phyloP scores from a whole-genome alignment of 371 early-diverging fungal species.

The Mucor lusitanicus region DNA sequence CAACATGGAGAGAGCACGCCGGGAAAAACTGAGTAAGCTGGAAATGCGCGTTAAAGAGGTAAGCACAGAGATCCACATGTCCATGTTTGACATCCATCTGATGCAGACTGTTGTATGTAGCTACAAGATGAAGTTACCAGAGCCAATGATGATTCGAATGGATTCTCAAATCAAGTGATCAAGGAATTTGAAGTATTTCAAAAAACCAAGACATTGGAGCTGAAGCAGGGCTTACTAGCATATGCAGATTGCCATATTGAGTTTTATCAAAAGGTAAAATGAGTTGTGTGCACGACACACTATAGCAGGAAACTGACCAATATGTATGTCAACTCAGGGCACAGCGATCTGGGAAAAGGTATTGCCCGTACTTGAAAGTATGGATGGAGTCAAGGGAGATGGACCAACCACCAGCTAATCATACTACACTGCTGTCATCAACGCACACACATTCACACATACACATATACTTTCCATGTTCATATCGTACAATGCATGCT shows the following conservation, averaged over 20 bases:
- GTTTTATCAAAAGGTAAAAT: conserved; percentile 57
- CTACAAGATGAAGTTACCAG: conserved; percentile 76
- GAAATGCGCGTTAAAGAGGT: conserved; percentile 78
- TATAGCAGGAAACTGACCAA: conserved; percentile 49
- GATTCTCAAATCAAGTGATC: conserved; percentile 75
- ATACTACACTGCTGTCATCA: neutral
- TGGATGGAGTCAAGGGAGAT: conserved; percentile 27
- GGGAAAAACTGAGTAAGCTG: conserved; percentile 73
- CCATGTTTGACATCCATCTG: no score
- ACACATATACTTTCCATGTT: neutral
- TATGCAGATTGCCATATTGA: conserved; percentile 79
- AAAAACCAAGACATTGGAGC: conserved; percentile 72
- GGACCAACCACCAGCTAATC: neutral
- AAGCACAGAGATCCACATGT: conserved; percentile 4
- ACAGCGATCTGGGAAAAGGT: conserved; percentile 26
- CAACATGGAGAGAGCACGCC: conserved; percentile 78
- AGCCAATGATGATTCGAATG: conserved; percentile 67
- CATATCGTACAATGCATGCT: neutral
- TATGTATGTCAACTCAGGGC: conserved; percentile 19
- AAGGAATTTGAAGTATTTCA: conserved; percentile 86
- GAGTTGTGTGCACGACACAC: neutral
- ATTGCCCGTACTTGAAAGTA: conserved; percentile 24
- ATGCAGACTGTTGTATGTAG: conserved; percentile 39
- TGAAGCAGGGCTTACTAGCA: conserved; percentile 73
- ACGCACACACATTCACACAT: neutral